Evolutionary conservation across 1,284 basidiomycete genomes (phyloP).

Genomic region (Grifola frondosa): DNA sequence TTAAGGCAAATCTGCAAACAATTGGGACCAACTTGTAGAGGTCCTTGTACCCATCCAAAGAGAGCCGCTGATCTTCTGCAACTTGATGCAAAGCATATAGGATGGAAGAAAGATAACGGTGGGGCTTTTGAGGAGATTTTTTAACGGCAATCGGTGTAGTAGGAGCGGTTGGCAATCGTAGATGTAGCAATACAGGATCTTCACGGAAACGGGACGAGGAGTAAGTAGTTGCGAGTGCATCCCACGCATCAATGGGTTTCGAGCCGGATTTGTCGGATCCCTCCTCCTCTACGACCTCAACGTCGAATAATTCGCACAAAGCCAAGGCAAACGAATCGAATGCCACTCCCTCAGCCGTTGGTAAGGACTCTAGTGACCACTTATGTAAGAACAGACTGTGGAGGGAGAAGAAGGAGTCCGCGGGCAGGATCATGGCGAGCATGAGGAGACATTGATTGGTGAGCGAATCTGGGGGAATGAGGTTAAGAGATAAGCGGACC

Average conservation of each 20-base stretch:
- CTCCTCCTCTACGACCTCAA: slow-evolving; percentile 25
- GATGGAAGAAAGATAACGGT: slow-evolving; percentile 46
- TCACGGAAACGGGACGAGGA: slow-evolving; percentile 51
- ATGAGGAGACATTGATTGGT: slow-evolving; percentile 60
- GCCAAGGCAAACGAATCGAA: slow-evolving; percentile 56
- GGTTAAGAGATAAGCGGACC: slow-evolving; percentile 25
- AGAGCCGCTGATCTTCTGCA: slow-evolving; percentile 67
- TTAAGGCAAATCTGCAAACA: slow-evolving; percentile 64
- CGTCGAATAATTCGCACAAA: slow-evolving; percentile 49
- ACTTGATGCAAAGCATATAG: slow-evolving; percentile 77
- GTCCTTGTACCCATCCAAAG: slow-evolving; percentile 50
- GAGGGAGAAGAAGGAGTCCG: slow-evolving; percentile 52
- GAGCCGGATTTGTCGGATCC: background rate
- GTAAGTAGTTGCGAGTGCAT: slow-evolving; percentile 37
- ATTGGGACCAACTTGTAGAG: slow-evolving; percentile 64
- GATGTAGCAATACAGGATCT: slow-evolving; percentile 51
- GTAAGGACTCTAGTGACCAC: slow-evolving; percentile 50
- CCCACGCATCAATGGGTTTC: slow-evolving; percentile 25
- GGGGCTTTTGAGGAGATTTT: slow-evolving; percentile 29
- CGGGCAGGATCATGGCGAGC: slow-evolving; percentile 59
- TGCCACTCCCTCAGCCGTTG: slow-evolving; percentile 46
- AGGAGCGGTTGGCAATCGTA: slow-evolving; percentile 39
- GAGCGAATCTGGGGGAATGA: slow-evolving; percentile 36
- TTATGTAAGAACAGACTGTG: slow-evolving; percentile 55
- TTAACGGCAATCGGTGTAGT: slow-evolving; percentile 1